phyloP scores from a whole-genome alignment of 306 rosid species.

The Mimosa bimucronata region DNA sequence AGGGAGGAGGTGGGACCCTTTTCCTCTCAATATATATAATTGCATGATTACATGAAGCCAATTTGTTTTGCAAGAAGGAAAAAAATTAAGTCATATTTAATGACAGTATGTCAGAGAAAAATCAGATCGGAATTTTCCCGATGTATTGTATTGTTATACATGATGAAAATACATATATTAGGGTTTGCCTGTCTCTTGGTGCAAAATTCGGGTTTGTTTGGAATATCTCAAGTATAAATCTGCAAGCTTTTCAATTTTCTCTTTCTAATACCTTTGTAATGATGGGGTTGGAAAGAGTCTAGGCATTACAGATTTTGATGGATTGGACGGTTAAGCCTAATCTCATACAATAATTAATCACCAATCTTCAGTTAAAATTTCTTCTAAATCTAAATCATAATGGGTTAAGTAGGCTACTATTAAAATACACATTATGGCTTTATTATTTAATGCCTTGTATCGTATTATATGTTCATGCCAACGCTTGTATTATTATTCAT shows the following conservation, averaged over 20 bases:
- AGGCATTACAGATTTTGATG: neutral
- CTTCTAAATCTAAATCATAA: conserved; percentile 47
- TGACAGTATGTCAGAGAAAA: neutral
- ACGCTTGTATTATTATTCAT: conserved; percentile 45
- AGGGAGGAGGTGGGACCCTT: neutral
- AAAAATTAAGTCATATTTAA: neutral
- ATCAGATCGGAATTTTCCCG: neutral
- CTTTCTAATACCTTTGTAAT: conserved; percentile 8
- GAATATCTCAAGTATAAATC: conserved; percentile 1
- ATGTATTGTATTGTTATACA: neutral
- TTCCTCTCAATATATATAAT: neutral
- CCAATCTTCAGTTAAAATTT: neutral
- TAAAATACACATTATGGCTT: conserved; percentile 38
- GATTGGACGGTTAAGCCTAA: conserved; percentile 48
- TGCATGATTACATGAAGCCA: neutral
- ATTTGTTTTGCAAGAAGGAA: neutral
- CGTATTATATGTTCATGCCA: conserved; percentile 52
- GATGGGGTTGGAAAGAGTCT: conserved; percentile 3
- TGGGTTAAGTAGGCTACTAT: conserved; percentile 44
- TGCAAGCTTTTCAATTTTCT: neutral
- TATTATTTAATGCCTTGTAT: conserved; percentile 39
- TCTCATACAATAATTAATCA: conserved; percentile 17
- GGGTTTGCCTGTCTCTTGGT: neutral
- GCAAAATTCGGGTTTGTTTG: neutral
- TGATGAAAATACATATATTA: neutral